Conservation (phyloP, 2,329 filamentous ascomycete genomes). For the Alternaria tenuissima region DNA sequence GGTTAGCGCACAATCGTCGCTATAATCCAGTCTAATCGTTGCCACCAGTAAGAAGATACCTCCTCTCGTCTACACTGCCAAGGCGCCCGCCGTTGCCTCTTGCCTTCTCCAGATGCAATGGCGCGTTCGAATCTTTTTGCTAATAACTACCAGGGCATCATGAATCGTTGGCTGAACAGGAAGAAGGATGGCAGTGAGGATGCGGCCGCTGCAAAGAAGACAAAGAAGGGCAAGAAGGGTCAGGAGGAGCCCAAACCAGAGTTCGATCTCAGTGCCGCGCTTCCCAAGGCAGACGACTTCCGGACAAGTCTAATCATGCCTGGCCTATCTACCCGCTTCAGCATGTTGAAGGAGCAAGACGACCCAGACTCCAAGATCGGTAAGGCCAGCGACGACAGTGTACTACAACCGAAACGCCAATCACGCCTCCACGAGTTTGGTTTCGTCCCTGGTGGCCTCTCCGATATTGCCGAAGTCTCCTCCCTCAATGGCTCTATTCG, state of each 20-base stretch:
- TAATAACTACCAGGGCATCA: conserved; percentile 51
- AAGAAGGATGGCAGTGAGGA: conserved; percentile 64
- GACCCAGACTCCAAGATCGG: conserved; percentile 88
- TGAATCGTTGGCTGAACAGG: conserved; percentile 81
- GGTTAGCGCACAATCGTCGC: conserved; percentile 7
- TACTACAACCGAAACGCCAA: conserved; percentile 81
- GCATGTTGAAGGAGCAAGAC: conserved; percentile 94
- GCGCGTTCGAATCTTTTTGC: conserved; percentile 6
- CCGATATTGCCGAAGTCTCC: conserved; percentile 90
- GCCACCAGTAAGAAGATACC: conserved; percentile 25
- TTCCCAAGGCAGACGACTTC: conserved; percentile 89
- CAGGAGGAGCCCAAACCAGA: conserved; percentile 67
- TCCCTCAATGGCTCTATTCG: conserved; percentile 68
- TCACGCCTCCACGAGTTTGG: conserved; percentile 80
- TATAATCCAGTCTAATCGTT: conserved; percentile 1
- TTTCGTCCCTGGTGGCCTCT: conserved; percentile 66
- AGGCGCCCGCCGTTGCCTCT: conserved; percentile 4
- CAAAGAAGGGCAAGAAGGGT: conserved; percentile 60
- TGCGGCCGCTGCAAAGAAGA: conserved; percentile 38
- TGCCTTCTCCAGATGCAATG: conserved; percentile 11
- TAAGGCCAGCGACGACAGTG: conserved; percentile 95
- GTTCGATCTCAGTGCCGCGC: conserved; percentile 74
- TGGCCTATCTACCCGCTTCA: conserved; percentile 91
- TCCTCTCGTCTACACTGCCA: background rate
- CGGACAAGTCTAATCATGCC: conserved; percentile 96